Base-by-base conservation (phyloP, 352 stramenopile genomes). In the Globisporangium irregulare region DNA sequence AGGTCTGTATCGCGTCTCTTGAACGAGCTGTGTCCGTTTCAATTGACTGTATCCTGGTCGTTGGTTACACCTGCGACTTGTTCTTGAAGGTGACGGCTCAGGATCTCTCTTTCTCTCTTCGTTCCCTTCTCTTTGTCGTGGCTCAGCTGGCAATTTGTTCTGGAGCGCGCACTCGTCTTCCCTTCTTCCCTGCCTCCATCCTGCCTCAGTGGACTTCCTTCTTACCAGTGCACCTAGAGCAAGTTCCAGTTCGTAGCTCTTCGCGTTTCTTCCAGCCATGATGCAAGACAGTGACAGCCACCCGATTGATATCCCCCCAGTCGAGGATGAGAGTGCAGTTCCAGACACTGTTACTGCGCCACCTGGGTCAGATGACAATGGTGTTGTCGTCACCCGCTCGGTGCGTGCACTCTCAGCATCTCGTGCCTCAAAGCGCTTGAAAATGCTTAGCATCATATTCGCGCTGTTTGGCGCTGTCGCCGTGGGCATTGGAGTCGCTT, bases 361-460 rank as follows among this genome's bases (percentile, higher is more conserved):
- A n/a, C 25, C 58, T 14, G 32, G 56, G 3, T 12, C 64, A 2
- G 29, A 56, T 27, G 58, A 46, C 4, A 5, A 43, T 20, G 41
- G 41, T 12, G 59, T 24, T 24, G 12, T 34, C 4, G 27, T 56
- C 20, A 53, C 59, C 2, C 64, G 27, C 27, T 66, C 59, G 5
- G 43, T 56, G 7, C 27, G n/a, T 18, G 12, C 58, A 0, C 18
- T 67, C 24, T 36, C 25, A 25, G 20, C 48, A 20, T 50, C 36
- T 18, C 51, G 50, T 22, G 51, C 38, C 6, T 67, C 36, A 7
- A 65, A 59, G 60, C 62, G 67, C 7, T 22, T 70, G 24, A 72
- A 69, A 48, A 65, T 74, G 14, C 12, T 76, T 14, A 50, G 70
- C 8, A 51, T 65, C 25, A 27, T 72, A 15, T 25, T 75, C 18